These are phyloP conservation scores for Angomonas ambiguus DNA, from an alignment of 208 protist genomes.

Conservation along the genomic window DNA sequence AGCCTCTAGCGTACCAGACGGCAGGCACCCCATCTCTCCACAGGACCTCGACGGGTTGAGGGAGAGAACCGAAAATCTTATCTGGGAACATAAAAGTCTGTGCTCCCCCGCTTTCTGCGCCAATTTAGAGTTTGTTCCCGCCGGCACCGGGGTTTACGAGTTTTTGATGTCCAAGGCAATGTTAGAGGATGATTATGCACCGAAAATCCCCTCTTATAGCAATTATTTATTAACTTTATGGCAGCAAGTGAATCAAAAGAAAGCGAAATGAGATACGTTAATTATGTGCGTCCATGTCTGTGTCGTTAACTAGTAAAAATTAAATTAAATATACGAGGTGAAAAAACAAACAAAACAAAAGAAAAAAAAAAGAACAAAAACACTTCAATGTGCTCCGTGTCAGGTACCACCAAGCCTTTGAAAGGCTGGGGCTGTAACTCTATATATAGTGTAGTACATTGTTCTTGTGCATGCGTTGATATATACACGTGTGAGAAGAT, in stretches of 20 bases:
- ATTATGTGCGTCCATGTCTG: no score
- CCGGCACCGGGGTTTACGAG: conserved; percentile 57
- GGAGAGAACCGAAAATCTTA: conserved; percentile 41
- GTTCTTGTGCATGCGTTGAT: no score
- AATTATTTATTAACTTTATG: conserved; percentile 54
- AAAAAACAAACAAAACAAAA: no score
- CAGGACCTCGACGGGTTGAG: conserved; percentile 56
- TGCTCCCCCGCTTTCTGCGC: conserved; percentile 34
- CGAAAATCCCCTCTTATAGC: conserved; percentile 52
- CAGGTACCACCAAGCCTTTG: no score
- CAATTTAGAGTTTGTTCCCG: conserved; percentile 35
- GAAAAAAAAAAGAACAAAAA: no score
- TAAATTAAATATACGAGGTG: no score
- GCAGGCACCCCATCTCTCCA: conserved; percentile 21
- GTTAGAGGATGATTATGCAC: conserved; percentile 57
- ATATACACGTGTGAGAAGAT: no score
- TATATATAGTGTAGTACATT: no score
- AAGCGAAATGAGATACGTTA: no score
- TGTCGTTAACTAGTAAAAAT: neutral
- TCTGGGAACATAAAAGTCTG: conserved; percentile 34
- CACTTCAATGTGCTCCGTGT: no score
- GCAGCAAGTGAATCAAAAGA: conserved; percentile 33
- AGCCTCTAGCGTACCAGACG: conserved; percentile 10
- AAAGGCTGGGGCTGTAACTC: no score
- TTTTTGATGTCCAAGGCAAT: conserved; percentile 58